These are phyloP conservation scores for Ustilago curta DNA, from an alignment of 1,284 basidiomycete genomes.

Conservation along the genomic window DNA sequence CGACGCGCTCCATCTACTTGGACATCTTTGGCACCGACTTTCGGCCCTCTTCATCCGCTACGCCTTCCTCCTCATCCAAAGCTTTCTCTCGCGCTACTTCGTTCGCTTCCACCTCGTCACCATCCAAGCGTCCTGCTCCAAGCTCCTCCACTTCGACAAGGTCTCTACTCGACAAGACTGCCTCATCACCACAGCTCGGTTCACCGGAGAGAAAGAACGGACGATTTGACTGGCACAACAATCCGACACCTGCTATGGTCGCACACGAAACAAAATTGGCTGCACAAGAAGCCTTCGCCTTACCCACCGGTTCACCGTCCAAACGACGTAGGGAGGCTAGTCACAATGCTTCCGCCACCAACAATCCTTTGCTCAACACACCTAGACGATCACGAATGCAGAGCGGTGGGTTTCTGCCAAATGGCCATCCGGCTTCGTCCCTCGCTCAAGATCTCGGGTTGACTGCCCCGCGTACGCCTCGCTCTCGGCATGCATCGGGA, in stretches of 20 bases:
- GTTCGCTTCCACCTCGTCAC: constrained; percentile 25
- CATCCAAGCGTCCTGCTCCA: constrained; percentile 6
- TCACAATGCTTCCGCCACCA: constrained; percentile 15
- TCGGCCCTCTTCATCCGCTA: constrained; percentile 6
- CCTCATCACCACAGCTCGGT: constrained; percentile 53
- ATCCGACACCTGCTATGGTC: constrained; percentile 48
- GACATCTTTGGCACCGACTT: constrained; percentile 53
- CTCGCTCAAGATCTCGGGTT: constrained; percentile 56
- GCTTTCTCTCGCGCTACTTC: constrained; percentile 18
- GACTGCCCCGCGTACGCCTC: constrained; percentile 41
- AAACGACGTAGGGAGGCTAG: constrained; percentile 40
- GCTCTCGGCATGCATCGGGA: constrained; percentile 45
- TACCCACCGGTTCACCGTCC: constrained; percentile 32
- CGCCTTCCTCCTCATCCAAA: constrained; percentile 15
- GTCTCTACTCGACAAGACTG: constrained; percentile 38
- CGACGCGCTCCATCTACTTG: constrained; percentile 36
- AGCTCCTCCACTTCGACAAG: constrained; percentile 10
- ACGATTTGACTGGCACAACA: constrained; percentile 52
- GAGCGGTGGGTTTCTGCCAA: constrained; percentile 50
- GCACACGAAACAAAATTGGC: constrained; percentile 34
- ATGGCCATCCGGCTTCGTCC: constrained; percentile 58
- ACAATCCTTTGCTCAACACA: constrained; percentile 19
- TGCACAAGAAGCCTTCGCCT: constrained; percentile 19
- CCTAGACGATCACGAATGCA: constrained; percentile 27
- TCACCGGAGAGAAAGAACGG: constrained; percentile 50